phyloP scores from a whole-genome alignment of 2,329 filamentous ascomycete species.

The Pseudogymnoascus sp. region DNA sequence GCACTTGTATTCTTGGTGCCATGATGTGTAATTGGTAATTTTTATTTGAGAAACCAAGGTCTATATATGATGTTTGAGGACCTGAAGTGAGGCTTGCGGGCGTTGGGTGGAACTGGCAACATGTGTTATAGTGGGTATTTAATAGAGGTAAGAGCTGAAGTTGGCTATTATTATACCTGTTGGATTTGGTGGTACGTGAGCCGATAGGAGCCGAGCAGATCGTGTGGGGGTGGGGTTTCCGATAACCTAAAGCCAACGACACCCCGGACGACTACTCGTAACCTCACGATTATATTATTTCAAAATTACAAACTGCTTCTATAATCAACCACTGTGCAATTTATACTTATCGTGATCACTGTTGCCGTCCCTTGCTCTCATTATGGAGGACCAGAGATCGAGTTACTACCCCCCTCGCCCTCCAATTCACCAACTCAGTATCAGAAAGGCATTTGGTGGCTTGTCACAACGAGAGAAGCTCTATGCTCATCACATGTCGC shows the following conservation, averaged over 20 bases:
- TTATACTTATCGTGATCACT: neutral
- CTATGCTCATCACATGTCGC: slow-evolving; percentile 55
- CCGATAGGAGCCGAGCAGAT: neutral
- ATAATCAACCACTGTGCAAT: neutral
- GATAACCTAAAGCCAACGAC: neutral
- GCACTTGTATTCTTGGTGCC: neutral
- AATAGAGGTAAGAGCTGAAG: too few relatives aligned
- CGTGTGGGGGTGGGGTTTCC: neutral
- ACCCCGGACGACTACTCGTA: neutral
- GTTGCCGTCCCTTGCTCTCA: neutral
- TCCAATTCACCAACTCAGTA: slow-evolving; percentile 33
- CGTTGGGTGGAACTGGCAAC: too few relatives aligned
- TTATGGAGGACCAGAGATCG: neutral
- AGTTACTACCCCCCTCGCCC: slow-evolving; percentile 17
- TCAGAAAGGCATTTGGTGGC: slow-evolving; percentile 41
- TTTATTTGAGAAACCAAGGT: too few relatives aligned
- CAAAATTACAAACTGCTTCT: neutral
- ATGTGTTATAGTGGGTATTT: too few relatives aligned
- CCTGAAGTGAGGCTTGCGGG: too few relatives aligned
- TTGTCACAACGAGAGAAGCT: slow-evolving; percentile 49
- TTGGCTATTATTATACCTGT: too few relatives aligned
- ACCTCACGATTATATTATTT: neutral
- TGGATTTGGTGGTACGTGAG: neutral
- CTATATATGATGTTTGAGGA: too few relatives aligned
- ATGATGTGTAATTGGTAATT: slow-evolving; percentile 1